Conservation (phyloP, 768 basidiomycete genomes). For the Krasilnikovozyma curviuscula region DNA sequence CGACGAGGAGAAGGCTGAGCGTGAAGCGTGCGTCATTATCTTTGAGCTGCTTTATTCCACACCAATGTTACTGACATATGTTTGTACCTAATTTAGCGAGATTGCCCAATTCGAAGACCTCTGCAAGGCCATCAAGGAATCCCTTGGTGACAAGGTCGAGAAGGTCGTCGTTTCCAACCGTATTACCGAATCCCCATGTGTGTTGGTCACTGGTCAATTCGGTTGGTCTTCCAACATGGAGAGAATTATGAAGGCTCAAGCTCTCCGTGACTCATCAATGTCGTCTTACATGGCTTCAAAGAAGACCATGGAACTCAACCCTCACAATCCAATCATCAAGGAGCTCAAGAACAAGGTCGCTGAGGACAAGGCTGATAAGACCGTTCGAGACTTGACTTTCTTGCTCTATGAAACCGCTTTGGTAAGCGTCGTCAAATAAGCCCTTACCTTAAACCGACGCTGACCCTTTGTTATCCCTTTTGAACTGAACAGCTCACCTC, state of each 20-base stretch:
- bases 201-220: slow-evolving; percentile 95
- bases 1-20: slow-evolving; percentile 81
- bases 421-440: slow-evolving; percentile 57
- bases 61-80: background rate
- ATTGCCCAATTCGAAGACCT: slow-evolving; percentile 63
- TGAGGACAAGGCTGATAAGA: slow-evolving; percentile 97
- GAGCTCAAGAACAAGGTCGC: slow-evolving; percentile 88
- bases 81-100: slow-evolving; percentile 28
- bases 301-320: slow-evolving; percentile 96
- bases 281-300: slow-evolving; percentile 98
- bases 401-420: slow-evolving; percentile 93
- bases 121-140: slow-evolving; percentile 89
- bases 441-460: background rate
- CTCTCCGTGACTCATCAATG: slow-evolving; percentile 88
- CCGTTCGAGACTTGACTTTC: slow-evolving; percentile 87
- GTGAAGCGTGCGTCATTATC: slow-evolving; percentile 44
- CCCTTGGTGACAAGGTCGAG: slow-evolving; percentile 97
- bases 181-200: slow-evolving; percentile 88
- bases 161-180: slow-evolving; percentile 97
- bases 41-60: too few species aligned
- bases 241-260: slow-evolving; percentile 98
- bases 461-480: background rate
- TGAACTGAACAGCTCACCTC: slow-evolving; percentile 20
- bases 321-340: slow-evolving; percentile 76
- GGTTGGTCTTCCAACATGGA: slow-evolving; percentile 99